Base-by-base conservation (phyloP, 2,329 filamentous ascomycete genomes). In the Lecanicillium sp. region DNA sequence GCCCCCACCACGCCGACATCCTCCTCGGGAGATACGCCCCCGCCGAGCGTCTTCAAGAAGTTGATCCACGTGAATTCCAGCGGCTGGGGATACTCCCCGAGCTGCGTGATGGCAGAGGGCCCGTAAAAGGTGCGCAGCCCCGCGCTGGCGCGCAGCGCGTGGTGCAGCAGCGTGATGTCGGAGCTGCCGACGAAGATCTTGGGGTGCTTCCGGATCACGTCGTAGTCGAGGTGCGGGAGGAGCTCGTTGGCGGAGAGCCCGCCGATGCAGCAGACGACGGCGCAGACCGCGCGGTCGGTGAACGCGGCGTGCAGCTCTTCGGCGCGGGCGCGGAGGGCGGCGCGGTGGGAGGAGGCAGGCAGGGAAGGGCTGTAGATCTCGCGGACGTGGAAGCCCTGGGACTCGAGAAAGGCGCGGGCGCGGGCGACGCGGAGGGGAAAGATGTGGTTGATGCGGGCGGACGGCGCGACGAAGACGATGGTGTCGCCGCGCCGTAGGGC, bases 101-200 rank as follows among this genome's bases (percentile, higher is more conserved):
- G 65, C 51, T 72, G 67, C 2, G 66, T 57, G 37, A 70, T 60
- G 2, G 62, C 56, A 3, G 64, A 59, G 1, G 69, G 69, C 0
- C 69, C 69, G 55, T 72, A 72, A 48, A 71, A 72, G 5, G 68
- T 71, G 35, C 68, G 65, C 27, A 72, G 57, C 1, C 69, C 69
- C 1, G 64, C 58, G 10, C 58, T 19, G 1, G 61, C 62, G 51
- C 66, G 52, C 26, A 72, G 55, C 37, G 66, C 64, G 68, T 69
- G 72, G 56, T 72, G 69, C 32, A 72, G 48, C 29, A 63, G 60
- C 1, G 66, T 67, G 44, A 70, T 69, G 49, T 72, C 69, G 2
- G 66, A 69, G 50, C 60, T 68, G 2, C 69, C 69, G n/a, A 71
- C 62, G 2, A 72, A 58, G 20, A 72, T 61, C 58, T 71, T 72